Evolutionary conservation across 2,329 filamentous ascomycete genomes (phyloP), one percentile per base, ranked within the genome.

Genomic region (Pseudopyrenochaeta lycopersici): DNA sequence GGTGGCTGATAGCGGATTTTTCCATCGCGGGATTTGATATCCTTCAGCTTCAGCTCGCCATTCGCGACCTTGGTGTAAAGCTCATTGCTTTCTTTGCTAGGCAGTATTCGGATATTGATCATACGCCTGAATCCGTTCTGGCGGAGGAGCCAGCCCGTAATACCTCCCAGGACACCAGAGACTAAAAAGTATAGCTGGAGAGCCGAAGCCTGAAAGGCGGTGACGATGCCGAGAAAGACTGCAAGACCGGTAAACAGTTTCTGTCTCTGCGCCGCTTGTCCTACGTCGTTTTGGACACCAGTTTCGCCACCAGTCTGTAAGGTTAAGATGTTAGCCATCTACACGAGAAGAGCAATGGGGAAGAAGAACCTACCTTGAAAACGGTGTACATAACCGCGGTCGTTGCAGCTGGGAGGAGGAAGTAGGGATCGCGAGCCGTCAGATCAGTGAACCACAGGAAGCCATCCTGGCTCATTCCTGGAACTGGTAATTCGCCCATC

Each of bases 361-460:
- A 15, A 21, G 20, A 15, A 33, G 1, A 39, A 77, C 81, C 54
- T 78, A 88, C 87, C 78, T 80, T 81, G 51, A 91, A 77, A 45
- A 86, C 82, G 23, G 80, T 62, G 62, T 83, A 84, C 74, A 90
- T 83, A 48, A 86, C 69, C 7, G 70, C 74, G 1, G 87, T 83
- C 2, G 87, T 86, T 1, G 82, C 52, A 2, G 86, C 58, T 1
- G 95, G 95, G 29, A 98, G 78, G 35, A 95, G 74, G 64, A 85
- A 94, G 66, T 83, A 88, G 0, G 95, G 94, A 75, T 99, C 95
- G 1, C 85, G 75, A 18, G 87, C 71, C 0, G 91, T 88, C 58
- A 99, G 76, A 73, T 98, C 90, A 1, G 80, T 77, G 62, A 98
- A 85, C 95, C 95, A 99, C 35, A 88, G 77, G 31, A 88, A 77